These are phyloP conservation scores for Colletotrichum costaricense DNA, from an alignment of 2,329 filamentous ascomycete genomes.

Conservation along the genomic window DNA sequence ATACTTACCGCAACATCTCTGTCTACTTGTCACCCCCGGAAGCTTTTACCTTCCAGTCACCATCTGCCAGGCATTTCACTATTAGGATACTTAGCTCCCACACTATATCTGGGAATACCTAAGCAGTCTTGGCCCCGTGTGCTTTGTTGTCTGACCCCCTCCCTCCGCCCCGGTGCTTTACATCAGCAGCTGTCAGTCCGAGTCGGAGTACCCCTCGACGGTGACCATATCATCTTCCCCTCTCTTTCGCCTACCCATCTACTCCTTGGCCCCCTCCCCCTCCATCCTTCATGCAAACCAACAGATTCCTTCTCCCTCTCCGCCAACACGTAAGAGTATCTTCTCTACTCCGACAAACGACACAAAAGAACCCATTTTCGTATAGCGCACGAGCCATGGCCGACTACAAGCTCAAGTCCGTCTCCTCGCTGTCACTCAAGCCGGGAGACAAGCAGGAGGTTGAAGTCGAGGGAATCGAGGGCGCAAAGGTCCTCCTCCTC, in stretches of 20 bases:
- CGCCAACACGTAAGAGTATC: not conserved
- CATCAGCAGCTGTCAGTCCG: not conserved
- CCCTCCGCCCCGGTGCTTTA: not conserved
- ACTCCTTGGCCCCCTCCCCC: not conserved
- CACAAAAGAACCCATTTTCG: slow-evolving; percentile 37
- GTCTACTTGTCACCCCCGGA: not conserved
- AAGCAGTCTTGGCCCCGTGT: not conserved
- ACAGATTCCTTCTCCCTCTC: slow-evolving; percentile 17
- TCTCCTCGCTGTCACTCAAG: slow-evolving; percentile 79
- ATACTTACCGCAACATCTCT: not conserved
- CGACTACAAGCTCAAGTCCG: slow-evolving; percentile 79
- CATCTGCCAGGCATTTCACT: not conserved
- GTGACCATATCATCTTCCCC: not conserved
- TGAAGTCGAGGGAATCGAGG: slow-evolving; percentile 89
- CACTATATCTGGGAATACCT: not conserved
- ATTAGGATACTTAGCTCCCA: not conserved
- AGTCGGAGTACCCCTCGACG: slow-evolving; percentile 13
- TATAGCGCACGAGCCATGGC: slow-evolving; percentile 56
- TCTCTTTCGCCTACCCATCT: not conserved
- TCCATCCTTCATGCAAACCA: slow-evolving; percentile 27
- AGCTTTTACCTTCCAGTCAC: not conserved
- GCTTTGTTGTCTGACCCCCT: not conserved
- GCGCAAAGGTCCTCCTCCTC: slow-evolving; percentile 86
- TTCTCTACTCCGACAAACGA: slow-evolving; percentile 3
- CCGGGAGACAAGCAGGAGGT: slow-evolving; percentile 88